These are phyloP conservation scores for Neopestalotiopsis clavispora DNA, from an alignment of 2,329 filamentous ascomycete species.

Conservation along the genomic window DNA sequence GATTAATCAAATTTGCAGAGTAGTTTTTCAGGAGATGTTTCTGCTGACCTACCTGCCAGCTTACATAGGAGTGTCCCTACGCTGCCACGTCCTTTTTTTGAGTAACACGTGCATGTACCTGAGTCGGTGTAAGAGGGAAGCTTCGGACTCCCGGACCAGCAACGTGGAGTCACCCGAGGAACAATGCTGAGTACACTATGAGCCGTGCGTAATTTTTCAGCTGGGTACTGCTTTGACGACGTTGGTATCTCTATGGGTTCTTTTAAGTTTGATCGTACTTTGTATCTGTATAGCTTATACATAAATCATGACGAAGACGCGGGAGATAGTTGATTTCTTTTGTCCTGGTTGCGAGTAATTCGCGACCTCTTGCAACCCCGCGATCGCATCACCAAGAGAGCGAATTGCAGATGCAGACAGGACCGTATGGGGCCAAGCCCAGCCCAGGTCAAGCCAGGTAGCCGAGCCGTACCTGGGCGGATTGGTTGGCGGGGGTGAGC, in stretches of 20 bases:
- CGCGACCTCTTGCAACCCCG: neutral
- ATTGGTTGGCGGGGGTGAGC: neutral
- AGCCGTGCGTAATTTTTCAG: neutral
- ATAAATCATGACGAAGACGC: neutral
- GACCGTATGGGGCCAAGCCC: neutral
- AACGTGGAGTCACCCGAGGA: neutral
- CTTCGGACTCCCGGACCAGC: neutral
- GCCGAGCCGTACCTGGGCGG: neutral
- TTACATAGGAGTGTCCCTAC: neutral
- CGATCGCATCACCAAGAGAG: neutral
- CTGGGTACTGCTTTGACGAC: neutral
- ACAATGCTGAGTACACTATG: neutral
- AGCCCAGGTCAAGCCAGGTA: neutral
- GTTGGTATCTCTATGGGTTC: neutral
- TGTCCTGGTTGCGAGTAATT: neutral
- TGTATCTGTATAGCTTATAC: neutral
- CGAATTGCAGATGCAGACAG: neutral
- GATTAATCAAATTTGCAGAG: neutral
- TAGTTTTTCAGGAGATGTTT: neutral
- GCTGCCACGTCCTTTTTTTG: neutral
- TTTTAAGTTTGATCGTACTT: neutral
- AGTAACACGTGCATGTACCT: neutral
- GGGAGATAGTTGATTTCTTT: neutral
- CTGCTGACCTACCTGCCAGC: neutral
- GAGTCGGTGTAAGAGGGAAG: conserved; percentile 7